A percentile compares a stretch with the other conserved stretches of the same genome.
Conservation (phyloP, 352 stramenopile species). For the Aphanomyces euteiches region DNA sequence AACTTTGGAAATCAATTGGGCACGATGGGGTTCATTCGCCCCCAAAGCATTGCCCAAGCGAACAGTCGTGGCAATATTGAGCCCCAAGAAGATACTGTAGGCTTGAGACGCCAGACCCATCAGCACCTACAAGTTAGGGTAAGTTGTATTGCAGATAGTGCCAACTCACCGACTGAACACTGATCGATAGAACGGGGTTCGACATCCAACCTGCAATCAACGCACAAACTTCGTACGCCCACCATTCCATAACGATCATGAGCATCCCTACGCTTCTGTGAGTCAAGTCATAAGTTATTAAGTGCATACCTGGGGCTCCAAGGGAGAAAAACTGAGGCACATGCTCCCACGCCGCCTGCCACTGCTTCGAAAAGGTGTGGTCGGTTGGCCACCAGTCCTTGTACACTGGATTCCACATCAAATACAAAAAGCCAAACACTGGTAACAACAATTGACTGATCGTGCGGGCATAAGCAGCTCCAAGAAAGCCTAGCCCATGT, state of each 20-base stretch:
- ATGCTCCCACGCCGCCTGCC: slow-evolving; percentile 23
- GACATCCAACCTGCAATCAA: slow-evolving; percentile 56
- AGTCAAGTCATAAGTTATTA: neutral
- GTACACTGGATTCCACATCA: slow-evolving; percentile 26
- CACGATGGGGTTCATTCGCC: slow-evolving; percentile 43
- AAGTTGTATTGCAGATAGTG: neutral
- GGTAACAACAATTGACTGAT: slow-evolving; percentile 5
- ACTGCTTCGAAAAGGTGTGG: slow-evolving; percentile 4
- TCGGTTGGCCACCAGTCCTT: slow-evolving; percentile 17
- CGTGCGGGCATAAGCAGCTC: slow-evolving; percentile 21
- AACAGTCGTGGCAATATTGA: slow-evolving; percentile 54
- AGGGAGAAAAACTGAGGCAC: slow-evolving; percentile 33
- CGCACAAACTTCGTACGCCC: slow-evolving; percentile 80
- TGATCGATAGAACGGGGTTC: slow-evolving; percentile 61
- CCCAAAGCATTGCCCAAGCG: slow-evolving; percentile 60
- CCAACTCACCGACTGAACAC: slow-evolving; percentile 57
- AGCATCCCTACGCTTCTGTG: slow-evolving; percentile 36
- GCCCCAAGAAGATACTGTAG: slow-evolving; percentile 62
- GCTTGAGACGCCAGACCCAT: slow-evolving; percentile 57
- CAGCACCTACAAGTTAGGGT: slow-evolving; percentile 34
- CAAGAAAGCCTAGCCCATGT: slow-evolving; percentile 18
- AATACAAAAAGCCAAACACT: slow-evolving; percentile 13
- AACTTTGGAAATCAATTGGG: slow-evolving; percentile 49
- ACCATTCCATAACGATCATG: slow-evolving; percentile 77
- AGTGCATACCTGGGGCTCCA: slow-evolving; percentile 43